Base-by-base conservation (phyloP, 768 basidiomycete genomes). In the Tremella yokohamensis region DNA sequence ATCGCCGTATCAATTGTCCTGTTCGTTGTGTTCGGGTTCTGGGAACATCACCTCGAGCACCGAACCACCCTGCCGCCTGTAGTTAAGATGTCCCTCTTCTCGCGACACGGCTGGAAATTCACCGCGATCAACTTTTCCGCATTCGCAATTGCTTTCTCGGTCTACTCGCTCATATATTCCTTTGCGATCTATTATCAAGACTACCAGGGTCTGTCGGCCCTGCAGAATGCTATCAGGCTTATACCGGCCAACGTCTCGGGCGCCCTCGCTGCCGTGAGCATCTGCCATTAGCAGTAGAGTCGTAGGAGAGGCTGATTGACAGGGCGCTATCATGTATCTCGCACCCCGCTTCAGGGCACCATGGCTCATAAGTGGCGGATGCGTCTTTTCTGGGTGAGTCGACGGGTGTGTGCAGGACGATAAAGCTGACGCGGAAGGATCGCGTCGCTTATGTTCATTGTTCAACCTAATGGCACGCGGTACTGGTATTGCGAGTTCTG, bases 11-110 rank as follows among this genome's bases (percentile, higher is more conserved):
- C 86, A 0, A 73, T 88, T 2, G 18, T 86, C 24, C 68, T 88
- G 15, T 51, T 86, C 7, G 70, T 64, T 1, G 39, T 77, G 0
- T 90, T 89, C 77, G 34, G 84, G n/a, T 56, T 68, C 12, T 90
- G 87, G 86, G 84, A 89, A 61, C 66, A 77, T 50, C 80, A 81
- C 66, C 78, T 90, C 15, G 87, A 88, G 62, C 51, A 40, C 22
- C 56, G 58, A 6, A 61, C 54, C 2, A 58, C 54, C 25, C 45
- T 54, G 37, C 65, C 63, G n/a, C 69, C 69, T 1, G 54, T 67
- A 7, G 54, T 59, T 3, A 65, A 65, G 44, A 48, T 58, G 15
- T 65, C 63, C 11, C 51, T 70, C n/a, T 59, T 70, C 49, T 56
- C 63, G 20, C 58, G 66, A 16, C 56, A 67, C 22, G 38, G 40